Evolutionary conservation across 768 basidiomycete species (phyloP).

Genomic region (Collybiopsis luxurians): DNA sequence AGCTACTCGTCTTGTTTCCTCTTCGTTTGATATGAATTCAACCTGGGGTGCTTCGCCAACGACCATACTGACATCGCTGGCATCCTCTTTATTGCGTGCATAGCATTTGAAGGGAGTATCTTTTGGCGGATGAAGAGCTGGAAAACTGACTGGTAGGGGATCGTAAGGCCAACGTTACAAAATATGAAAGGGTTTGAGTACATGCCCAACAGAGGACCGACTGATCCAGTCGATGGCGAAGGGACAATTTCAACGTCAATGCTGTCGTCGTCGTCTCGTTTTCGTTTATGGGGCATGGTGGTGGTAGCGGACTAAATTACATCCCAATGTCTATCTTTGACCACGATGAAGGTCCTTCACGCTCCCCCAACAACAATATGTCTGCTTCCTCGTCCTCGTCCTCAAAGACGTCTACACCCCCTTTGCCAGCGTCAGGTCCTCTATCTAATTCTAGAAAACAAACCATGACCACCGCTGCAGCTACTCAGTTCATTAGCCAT

Average conservation of each 20-base stretch:
- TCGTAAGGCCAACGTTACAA: neutral
- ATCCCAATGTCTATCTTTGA: conserved; percentile 16
- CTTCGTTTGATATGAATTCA: conserved; percentile 72
- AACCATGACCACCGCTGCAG: conserved; percentile 16
- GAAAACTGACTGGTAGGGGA: conserved; percentile 57
- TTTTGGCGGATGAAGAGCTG: conserved; percentile 55
- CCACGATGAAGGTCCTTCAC: conserved; percentile 11
- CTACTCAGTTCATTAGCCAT: conserved; percentile 74
- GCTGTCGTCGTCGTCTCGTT: conserved; percentile 36
- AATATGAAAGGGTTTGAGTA: neutral
- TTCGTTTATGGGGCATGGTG: conserved; percentile 35
- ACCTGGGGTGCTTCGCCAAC: conserved; percentile 84
- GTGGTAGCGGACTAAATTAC: neutral
- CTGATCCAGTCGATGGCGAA: conserved; percentile 29
- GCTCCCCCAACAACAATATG: no score
- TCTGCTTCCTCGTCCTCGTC: neutral
- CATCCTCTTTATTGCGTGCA: conserved; percentile 35
- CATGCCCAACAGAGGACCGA: conserved; percentile 52
- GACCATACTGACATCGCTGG: conserved; percentile 48
- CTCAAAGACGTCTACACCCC: conserved; percentile 15
- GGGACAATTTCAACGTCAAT: conserved; percentile 30
- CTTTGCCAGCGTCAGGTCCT: conserved; percentile 33
- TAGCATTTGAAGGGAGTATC: conserved; percentile 65
- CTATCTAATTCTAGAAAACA: conserved; percentile 31
- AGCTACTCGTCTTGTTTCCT: conserved; percentile 46